phyloP scores from a whole-genome alignment of 2,329 filamentous ascomycete species.

The Cladobotryum protrusum region DNA sequence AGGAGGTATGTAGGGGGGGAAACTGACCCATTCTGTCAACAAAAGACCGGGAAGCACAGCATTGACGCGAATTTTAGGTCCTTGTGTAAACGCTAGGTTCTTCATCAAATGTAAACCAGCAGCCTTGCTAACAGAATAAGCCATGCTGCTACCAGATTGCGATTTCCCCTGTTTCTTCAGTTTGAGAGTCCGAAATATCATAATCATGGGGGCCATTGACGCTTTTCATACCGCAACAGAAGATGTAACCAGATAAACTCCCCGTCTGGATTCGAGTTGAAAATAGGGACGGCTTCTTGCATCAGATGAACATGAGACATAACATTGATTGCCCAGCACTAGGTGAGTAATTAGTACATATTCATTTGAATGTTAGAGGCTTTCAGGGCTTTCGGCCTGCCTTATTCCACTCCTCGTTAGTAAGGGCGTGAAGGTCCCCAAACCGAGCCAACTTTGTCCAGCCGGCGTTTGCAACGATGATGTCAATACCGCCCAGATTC shows the following conservation, averaged over 20 bases:
- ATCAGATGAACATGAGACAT: slow-evolving; percentile 7
- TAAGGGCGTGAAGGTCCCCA: slow-evolving; percentile 2
- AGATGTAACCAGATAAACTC: slow-evolving; percentile 6
- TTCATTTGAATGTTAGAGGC: no score
- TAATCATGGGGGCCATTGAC: no score
- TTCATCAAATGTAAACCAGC: slow-evolving; percentile 8
- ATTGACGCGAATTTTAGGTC: slow-evolving; percentile 8
- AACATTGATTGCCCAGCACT: slow-evolving; percentile 9
- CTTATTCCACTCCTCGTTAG: slow-evolving; percentile 8
- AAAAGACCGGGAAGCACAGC: slow-evolving; percentile 7
- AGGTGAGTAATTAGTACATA: background rate
- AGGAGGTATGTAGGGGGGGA: background rate
- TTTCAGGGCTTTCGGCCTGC: background rate
- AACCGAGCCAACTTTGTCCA: slow-evolving; percentile 7
- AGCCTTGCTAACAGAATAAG: slow-evolving; percentile 6
- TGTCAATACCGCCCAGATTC: slow-evolving; percentile 3
- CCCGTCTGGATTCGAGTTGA: slow-evolving; percentile 8
- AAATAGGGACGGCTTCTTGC: slow-evolving; percentile 7
- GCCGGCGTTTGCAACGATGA: slow-evolving; percentile 8
- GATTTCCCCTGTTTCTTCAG: no score
- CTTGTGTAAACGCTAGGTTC: slow-evolving; percentile 7
- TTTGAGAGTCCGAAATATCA: no score
- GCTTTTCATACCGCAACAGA: slow-evolving; percentile 2
- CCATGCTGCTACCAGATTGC: slow-evolving; percentile 5
- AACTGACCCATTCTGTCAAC: slow-evolving; percentile 8